Evolutionary conservation across 2,329 filamentous ascomycete genomes (phyloP).

Genomic region (Fusarium phyllophilum): DNA sequence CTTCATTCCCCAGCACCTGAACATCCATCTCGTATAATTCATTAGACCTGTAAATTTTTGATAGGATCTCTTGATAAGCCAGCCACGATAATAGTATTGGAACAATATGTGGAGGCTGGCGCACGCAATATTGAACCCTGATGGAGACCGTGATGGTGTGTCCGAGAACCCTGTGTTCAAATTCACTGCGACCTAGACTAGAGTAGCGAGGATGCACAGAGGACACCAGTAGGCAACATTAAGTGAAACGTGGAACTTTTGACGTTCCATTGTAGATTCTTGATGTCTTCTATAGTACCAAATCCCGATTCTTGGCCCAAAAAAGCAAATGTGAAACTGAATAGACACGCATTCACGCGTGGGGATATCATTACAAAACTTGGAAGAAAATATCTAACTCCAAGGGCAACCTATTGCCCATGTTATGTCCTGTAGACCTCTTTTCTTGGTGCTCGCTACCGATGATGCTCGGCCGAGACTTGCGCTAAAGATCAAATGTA

Average conservation of each 20-base stretch:
- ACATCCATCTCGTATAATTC: not conserved
- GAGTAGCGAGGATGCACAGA: not conserved
- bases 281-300: constrained; percentile 27
- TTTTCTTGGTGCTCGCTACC: constrained; percentile 30
- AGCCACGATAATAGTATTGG: constrained; percentile 8
- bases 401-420: constrained; percentile 30
- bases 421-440: constrained; percentile 35
- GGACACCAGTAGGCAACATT: not conserved
- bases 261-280: constrained; percentile 13
- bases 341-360: constrained; percentile 25
- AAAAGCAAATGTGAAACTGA: constrained; percentile 33
- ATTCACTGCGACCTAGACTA: not conserved
- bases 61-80: not conserved
- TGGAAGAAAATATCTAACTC: constrained; percentile 31
- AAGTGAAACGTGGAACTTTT: not conserved
- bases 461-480: constrained; percentile 15
- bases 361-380: constrained; percentile 42
- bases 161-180: not conserved
- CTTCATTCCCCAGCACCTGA: not conserved
- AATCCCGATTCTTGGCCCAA: constrained; percentile 1
- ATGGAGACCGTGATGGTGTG: not conserved
- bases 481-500: constrained; percentile 31
- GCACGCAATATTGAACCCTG: constrained; percentile 7
- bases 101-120: constrained; percentile 16
- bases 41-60: not conserved